phyloP scores from a whole-genome alignment of 2,329 filamentous ascomycete genomes.

The Pseudogymnoascus destructans region DNA sequence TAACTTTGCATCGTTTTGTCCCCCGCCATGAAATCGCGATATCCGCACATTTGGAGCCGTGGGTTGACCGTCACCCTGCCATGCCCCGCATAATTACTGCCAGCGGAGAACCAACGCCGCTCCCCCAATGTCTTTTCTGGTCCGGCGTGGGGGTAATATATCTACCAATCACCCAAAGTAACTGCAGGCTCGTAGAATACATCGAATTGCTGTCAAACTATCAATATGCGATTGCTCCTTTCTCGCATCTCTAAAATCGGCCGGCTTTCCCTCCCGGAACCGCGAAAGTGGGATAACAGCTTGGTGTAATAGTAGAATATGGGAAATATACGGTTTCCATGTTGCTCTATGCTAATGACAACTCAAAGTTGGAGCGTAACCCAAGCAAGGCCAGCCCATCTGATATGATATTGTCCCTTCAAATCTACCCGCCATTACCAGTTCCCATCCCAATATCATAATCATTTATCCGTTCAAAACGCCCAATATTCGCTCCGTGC shows the following conservation, averaged over 20 bases:
- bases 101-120: neutral
- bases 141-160: neutral
- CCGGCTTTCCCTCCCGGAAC: neutral
- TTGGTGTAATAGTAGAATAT: neutral
- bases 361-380: neutral
- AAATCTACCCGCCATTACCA: neutral
- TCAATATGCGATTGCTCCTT: neutral
- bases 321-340: neutral
- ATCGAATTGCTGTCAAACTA: neutral
- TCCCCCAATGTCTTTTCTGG: neutral
- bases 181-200: neutral
- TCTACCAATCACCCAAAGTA: neutral
- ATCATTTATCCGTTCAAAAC: neutral
- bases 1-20: neutral
- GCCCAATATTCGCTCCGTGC: neutral
- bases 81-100: neutral
- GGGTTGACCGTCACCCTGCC: neutral
- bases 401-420: neutral
- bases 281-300: neutral
- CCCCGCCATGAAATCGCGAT: neutral
- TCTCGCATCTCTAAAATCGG: neutral
- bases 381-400: neutral
- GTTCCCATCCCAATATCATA: neutral
- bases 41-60: slow-evolving; percentile 1
- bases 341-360: neutral